These are phyloP conservation scores for Vachellia collinsii DNA, from an alignment of 306 rosid species.

Conservation along the genomic window DNA sequence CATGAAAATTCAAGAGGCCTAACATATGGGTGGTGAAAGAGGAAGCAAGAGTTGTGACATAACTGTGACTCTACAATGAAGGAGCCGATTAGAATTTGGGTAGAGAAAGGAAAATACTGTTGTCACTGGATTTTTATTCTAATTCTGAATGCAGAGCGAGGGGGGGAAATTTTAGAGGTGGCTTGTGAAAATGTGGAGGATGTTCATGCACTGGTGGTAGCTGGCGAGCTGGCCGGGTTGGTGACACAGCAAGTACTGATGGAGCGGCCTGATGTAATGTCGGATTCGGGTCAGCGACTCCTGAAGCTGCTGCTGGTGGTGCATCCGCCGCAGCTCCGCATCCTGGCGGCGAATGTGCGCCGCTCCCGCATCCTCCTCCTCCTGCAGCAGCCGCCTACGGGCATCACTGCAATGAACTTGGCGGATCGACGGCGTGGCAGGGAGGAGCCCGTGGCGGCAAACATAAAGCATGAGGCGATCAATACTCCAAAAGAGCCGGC, in stretches of 20 bases:
- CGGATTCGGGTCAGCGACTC: conserved; percentile 33
- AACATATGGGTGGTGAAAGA: neutral
- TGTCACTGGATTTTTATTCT: neutral
- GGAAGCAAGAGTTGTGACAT: too few species aligned
- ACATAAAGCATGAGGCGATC: conserved; percentile 37
- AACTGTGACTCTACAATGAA: too few species aligned
- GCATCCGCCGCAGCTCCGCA: conserved; percentile 34
- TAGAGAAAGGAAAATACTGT: neutral
- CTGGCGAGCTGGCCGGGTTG: conserved; percentile 34
- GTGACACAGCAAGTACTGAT: conserved; percentile 24
- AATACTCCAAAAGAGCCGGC: conserved; percentile 35
- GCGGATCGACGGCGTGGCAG: neutral
- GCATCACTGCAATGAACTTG: neutral
- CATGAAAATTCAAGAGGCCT: neutral
- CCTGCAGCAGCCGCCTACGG: neutral
- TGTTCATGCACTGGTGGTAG: conserved; percentile 34
- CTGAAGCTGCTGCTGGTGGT: conserved; percentile 36
- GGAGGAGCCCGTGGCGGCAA: conserved; percentile 40
- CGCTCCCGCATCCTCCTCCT: neutral
- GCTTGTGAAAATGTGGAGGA: conserved; percentile 36
- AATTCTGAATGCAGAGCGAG: neutral
- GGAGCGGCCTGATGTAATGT: conserved; percentile 33
- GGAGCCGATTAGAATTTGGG: neutral
- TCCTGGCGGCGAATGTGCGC: conserved; percentile 9
- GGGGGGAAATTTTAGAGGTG: conserved; percentile 5